These are phyloP conservation scores for Anthracocystis walkeri DNA, from an alignment of 1,284 basidiomycete species.

Conservation along the genomic window DNA sequence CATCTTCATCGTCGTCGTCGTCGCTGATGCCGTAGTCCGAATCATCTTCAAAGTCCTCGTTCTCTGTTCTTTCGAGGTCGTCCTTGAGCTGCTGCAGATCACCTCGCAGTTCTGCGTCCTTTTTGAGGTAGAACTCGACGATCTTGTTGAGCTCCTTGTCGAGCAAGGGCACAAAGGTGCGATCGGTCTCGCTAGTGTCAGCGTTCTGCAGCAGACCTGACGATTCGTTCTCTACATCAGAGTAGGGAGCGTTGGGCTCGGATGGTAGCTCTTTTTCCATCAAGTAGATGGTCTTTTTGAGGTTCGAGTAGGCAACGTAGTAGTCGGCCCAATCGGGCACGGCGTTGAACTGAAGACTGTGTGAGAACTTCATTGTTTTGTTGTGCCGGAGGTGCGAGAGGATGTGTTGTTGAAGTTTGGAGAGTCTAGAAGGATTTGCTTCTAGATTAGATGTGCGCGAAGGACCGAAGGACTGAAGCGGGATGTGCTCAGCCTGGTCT, in stretches of 20 bases:
- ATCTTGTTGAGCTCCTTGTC: slow-evolving; percentile 89
- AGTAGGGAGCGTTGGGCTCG: slow-evolving; percentile 29
- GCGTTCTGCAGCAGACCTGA: slow-evolving; percentile 47
- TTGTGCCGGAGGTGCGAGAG: slow-evolving; percentile 18
- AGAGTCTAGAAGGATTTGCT: slow-evolving; percentile 12
- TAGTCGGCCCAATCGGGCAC: slow-evolving; percentile 95
- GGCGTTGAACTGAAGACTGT: slow-evolving; percentile 89
- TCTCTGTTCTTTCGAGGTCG: slow-evolving; percentile 60
- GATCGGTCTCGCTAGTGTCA: slow-evolving; percentile 59
- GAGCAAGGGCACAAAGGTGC: slow-evolving; percentile 73
- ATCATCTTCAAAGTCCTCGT: slow-evolving; percentile 73
- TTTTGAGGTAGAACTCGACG: slow-evolving; percentile 78
- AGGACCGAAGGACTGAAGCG: slow-evolving; percentile 34
- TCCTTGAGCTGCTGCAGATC: slow-evolving; percentile 52
- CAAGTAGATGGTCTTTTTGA: slow-evolving; percentile 68
- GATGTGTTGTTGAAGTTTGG: slow-evolving; percentile 15
- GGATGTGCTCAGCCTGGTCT: slow-evolving; percentile 38
- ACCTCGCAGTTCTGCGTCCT: slow-evolving; percentile 73
- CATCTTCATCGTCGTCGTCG: slow-evolving; percentile 73
- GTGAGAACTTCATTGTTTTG: slow-evolving; percentile 70
- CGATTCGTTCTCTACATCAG: slow-evolving; percentile 63
- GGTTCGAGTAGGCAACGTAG: slow-evolving; percentile 76
- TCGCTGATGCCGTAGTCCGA: slow-evolving; percentile 74
- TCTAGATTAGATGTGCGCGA: slow-evolving; percentile 12
- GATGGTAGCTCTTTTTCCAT: slow-evolving; percentile 63